Evolutionary conservation across 164 flowering plant genomes (phyloP).

Genomic region (Nelumbo lutea): DNA sequence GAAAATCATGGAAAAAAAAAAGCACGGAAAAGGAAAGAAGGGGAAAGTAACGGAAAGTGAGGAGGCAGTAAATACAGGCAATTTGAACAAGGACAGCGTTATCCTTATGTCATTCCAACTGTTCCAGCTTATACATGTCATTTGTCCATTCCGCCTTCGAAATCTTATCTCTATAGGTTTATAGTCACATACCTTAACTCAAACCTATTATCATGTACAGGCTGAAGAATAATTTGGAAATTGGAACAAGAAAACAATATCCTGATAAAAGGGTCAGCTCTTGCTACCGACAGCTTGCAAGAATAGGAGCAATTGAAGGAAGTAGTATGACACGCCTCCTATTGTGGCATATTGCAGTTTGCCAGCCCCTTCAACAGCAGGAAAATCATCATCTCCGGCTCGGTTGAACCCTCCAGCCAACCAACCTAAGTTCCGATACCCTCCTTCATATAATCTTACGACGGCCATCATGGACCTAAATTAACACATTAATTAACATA

Average conservation of each 20-base stretch:
- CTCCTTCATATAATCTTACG: constrained; percentile 46
- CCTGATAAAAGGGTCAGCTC: constrained; percentile 9
- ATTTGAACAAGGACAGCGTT: no score
- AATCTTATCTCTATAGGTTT: no score
- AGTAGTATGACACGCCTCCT: constrained; percentile 78
- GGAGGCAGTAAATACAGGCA: no score
- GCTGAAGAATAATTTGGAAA: no score
- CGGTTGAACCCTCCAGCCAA: constrained; percentile 75
- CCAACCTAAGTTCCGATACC: constrained; percentile 76
- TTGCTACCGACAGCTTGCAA: constrained; percentile 46
- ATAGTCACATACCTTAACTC: no score
- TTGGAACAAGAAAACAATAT: background rate
- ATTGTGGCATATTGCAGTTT: constrained; percentile 83
- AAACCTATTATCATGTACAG: no score
- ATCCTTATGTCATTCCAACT: no score
- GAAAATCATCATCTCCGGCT: constrained; percentile 56
- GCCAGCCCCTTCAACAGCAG: constrained; percentile 58
- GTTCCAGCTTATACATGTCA: no score
- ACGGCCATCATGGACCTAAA: constrained; percentile 68
- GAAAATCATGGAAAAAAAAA: no score
- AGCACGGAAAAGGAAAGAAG: no score
- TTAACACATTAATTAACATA: background rate
- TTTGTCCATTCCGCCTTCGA: no score
- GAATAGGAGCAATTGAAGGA: constrained; percentile 58
- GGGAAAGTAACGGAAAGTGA: no score